phyloP scores from a whole-genome alignment of 148 eudicot species.

The Heliamphora exappendiculata region DNA sequence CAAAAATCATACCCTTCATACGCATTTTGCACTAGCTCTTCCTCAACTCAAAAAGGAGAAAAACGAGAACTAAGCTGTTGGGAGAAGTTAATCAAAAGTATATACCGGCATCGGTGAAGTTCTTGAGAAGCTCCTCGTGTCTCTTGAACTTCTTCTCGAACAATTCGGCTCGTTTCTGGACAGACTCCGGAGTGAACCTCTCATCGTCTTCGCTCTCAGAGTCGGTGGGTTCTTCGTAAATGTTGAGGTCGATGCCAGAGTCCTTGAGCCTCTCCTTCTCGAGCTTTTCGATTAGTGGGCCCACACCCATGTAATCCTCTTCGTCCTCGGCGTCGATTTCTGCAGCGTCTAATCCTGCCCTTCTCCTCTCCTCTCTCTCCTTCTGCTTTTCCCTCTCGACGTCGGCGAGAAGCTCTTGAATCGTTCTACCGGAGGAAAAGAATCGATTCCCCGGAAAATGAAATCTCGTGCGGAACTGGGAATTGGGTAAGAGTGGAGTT shows the following conservation, averaged over 20 bases:
- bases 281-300: slow-evolving; percentile 55
- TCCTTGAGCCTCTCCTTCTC: slow-evolving; percentile 37
- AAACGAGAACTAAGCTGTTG: neutral
- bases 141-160: slow-evolving; percentile 43
- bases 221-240: slow-evolving; percentile 47
- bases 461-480: neutral
- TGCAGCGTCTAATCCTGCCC: slow-evolving; percentile 45
- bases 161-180: slow-evolving; percentile 17
- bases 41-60: neutral
- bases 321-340: slow-evolving; percentile 54
- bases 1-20: neutral
- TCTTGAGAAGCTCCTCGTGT: slow-evolving; percentile 48
- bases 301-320: slow-evolving; percentile 69
- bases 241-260: slow-evolving; percentile 9
- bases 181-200: slow-evolving; percentile 25
- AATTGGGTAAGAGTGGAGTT: neutral
- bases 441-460: slow-evolving; percentile 6
- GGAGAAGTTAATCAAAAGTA: neutral
- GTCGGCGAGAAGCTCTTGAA: slow-evolving; percentile 21
- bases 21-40: neutral
- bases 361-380: slow-evolving; percentile 54
- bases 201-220: slow-evolving; percentile 58
- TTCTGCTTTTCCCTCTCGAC: slow-evolving; percentile 33
- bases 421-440: slow-evolving; percentile 6
- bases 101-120: slow-evolving; percentile 46